Evolutionary conservation across 345 rosid species (phyloP).

Genomic region (Stellera chamaejasme): DNA sequence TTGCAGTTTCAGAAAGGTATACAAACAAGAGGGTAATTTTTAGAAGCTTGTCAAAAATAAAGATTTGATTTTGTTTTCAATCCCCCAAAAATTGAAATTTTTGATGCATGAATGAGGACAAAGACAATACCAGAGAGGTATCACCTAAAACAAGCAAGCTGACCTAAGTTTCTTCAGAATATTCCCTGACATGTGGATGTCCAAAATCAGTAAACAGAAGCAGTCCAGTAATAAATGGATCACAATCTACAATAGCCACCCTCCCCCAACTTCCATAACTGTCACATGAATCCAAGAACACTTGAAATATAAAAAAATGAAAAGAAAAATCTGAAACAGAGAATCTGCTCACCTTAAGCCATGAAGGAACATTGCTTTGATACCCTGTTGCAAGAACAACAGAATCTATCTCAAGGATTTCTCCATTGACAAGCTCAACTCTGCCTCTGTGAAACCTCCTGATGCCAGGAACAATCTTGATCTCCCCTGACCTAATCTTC

Average conservation of each 20-base stretch:
- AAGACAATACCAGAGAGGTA: neutral
- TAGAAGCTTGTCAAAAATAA: constrained; percentile 9
- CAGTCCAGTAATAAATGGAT: neutral
- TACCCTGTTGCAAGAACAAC: constrained; percentile 87
- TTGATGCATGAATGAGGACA: constrained; percentile 15
- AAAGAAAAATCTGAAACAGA: constrained; percentile 1
- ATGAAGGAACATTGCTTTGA: constrained; percentile 87
- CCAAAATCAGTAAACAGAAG: constrained; percentile 3
- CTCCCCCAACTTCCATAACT: constrained; percentile 19
- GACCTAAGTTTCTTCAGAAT: constrained; percentile 9
- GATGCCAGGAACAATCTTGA: constrained; percentile 68
- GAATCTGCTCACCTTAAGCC: constrained; percentile 58
- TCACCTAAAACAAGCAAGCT: constrained; percentile 14
- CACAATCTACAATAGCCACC: neutral
- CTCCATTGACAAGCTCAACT: constrained; percentile 64
- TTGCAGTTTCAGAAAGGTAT: constrained; percentile 5
- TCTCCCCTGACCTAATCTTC: constrained; percentile 59
- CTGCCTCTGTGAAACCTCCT: constrained; percentile 35
- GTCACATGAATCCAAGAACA: constrained; percentile 13
- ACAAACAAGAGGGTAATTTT: neutral
- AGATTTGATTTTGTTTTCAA: no score
- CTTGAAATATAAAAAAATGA: neutral
- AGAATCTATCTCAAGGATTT: constrained; percentile 53
- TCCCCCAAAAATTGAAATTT: neutral
- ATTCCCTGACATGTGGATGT: constrained; percentile 10